These are phyloP conservation scores for Gaultheria prostrata DNA, from an alignment of 148 eudicot genomes.

Conservation along the genomic window DNA sequence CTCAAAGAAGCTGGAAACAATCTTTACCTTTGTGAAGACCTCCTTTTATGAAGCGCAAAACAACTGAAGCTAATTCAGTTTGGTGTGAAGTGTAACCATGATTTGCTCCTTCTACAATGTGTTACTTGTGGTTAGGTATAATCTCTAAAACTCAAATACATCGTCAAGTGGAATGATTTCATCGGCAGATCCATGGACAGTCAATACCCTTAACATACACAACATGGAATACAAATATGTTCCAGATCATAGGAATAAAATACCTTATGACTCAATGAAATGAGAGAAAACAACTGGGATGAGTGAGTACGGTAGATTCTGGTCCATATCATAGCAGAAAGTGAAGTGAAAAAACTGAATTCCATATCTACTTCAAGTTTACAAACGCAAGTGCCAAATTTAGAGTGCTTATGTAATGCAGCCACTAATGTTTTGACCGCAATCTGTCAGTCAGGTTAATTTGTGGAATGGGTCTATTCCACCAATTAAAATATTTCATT, in stretches of 20 bases:
- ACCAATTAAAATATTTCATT: not conserved
- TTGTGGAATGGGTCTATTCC: not conserved
- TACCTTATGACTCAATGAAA: not conserved
- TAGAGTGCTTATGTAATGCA: not conserved
- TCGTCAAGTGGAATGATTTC: constrained; percentile 65
- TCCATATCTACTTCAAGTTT: not conserved
- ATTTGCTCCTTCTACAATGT: constrained; percentile 66
- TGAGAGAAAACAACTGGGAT: not conserved
- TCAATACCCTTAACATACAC: constrained; percentile 53
- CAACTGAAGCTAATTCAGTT: constrained; percentile 47
- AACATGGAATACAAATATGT: not conserved
- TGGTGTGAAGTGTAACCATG: constrained; percentile 60
- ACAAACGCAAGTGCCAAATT: not conserved
- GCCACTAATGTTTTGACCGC: too few species aligned
- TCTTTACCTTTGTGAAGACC: constrained; percentile 35
- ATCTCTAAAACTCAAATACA: constrained; percentile 67
- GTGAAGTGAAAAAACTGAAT: not conserved
- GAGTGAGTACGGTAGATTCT: not conserved
- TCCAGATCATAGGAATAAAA: not conserved
- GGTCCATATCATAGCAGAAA: not conserved
- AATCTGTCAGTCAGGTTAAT: not conserved
- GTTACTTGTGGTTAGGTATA: constrained; percentile 64
- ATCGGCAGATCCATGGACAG: constrained; percentile 77
- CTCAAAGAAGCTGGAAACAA: not conserved
- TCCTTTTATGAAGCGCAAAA: constrained; percentile 56